Conservation (phyloP, 2,329 filamentous ascomycete species). For the Beauveria sp. region DNA sequence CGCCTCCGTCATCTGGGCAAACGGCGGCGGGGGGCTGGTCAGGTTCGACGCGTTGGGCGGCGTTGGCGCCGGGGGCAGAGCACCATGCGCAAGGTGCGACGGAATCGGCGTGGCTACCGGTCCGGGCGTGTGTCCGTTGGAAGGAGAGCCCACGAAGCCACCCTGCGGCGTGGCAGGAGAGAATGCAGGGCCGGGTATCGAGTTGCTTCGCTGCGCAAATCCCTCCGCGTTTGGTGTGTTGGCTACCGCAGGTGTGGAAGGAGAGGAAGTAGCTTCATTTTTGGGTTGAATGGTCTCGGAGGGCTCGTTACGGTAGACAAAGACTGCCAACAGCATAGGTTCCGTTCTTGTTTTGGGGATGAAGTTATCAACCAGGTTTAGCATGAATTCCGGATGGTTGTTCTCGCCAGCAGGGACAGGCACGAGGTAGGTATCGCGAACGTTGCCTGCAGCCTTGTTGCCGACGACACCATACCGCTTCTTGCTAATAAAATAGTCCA, state of each 20-base stretch:
- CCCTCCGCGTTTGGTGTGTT: slow-evolving; percentile 24
- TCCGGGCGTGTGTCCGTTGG: slow-evolving; percentile 12
- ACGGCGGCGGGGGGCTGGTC: slow-evolving; percentile 14
- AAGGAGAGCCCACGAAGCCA: slow-evolving; percentile 14
- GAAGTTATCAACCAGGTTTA: slow-evolving; percentile 77
- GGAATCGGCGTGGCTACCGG: slow-evolving; percentile 11
- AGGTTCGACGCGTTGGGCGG: slow-evolving; percentile 11
- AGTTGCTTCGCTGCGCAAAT: slow-evolving; percentile 36
- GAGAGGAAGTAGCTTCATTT: slow-evolving; percentile 10
- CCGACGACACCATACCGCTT: slow-evolving; percentile 82
- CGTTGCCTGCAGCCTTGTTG: slow-evolving; percentile 64
- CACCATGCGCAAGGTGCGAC: slow-evolving; percentile 10
- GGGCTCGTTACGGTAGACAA: slow-evolving; percentile 67
- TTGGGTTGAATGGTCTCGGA: slow-evolving; percentile 25
- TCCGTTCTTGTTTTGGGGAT: slow-evolving; percentile 66
- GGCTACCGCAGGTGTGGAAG: slow-evolving; percentile 13
- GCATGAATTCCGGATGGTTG: slow-evolving; percentile 75
- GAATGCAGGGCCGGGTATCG: slow-evolving; percentile 43
- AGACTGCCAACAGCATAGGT: slow-evolving; percentile 72
- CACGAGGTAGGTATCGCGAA: slow-evolving; percentile 86
- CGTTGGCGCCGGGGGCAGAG: slow-evolving; percentile 15
- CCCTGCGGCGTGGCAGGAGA: slow-evolving; percentile 43
- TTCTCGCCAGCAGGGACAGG: slow-evolving; percentile 67
- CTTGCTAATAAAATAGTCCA: slow-evolving; percentile 78
- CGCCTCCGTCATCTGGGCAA: slow-evolving; percentile 21